These are phyloP conservation scores for Domatiomyces globalis DNA, from an alignment of 2,329 filamentous ascomycete species.

Conservation along the genomic window DNA sequence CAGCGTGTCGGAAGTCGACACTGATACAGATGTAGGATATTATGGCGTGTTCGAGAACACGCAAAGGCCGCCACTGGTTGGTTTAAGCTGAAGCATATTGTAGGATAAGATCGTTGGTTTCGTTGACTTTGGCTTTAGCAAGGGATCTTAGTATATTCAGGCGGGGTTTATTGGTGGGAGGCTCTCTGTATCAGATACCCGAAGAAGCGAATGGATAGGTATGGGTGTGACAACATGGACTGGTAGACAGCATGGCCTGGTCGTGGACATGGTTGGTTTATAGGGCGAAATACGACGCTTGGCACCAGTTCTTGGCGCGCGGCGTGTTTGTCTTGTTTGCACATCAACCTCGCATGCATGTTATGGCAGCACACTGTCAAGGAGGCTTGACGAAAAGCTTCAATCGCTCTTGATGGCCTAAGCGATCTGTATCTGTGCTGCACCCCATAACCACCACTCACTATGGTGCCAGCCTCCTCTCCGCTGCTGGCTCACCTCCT, in stretches of 20 bases:
- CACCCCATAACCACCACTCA: neutral
- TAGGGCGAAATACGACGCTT: too few relatives aligned
- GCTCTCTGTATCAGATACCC: neutral
- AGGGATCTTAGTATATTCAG: neutral
- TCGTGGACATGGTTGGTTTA: too few relatives aligned
- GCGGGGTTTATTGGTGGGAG: neutral
- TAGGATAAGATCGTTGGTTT: neutral
- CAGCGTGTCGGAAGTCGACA: constrained; percentile 12
- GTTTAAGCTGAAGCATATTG: neutral
- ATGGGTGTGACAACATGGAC: neutral
- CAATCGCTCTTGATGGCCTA: neutral
- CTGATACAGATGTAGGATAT: constrained; percentile 14
- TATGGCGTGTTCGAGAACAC: constrained; percentile 17
- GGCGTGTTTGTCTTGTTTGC: neutral
- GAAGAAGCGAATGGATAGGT: neutral
- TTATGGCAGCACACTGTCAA: neutral
- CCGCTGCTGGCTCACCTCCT: constrained; percentile 11
- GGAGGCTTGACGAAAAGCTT: neutral
- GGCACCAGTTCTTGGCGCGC: neutral
- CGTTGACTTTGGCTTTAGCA: neutral
- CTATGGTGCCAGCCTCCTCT: constrained; percentile 1
- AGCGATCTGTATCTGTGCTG: neutral
- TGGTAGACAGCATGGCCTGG: too few relatives aligned
- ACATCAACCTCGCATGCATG: too few relatives aligned
- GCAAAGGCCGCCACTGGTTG: constrained; percentile 4